These are phyloP conservation scores for Exutisphaerella laricina DNA, from an alignment of 2,329 filamentous ascomycete species.

Conservation along the genomic window DNA sequence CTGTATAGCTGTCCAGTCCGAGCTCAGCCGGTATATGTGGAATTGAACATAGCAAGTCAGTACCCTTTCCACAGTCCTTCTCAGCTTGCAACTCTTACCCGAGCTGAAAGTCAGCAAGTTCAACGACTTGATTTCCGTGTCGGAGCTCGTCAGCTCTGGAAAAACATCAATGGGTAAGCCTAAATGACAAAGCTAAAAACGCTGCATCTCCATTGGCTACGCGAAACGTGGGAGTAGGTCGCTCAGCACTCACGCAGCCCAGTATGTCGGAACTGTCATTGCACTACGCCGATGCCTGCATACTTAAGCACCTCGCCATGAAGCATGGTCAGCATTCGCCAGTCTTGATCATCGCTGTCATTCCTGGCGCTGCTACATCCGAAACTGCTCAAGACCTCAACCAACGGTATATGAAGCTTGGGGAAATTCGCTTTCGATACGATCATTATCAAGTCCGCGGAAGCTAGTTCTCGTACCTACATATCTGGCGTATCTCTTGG, in stretches of 20 bases:
- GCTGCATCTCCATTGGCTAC: constrained; percentile 7
- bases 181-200: background rate
- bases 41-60: constrained; percentile 53
- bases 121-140: constrained; percentile 12
- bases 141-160: constrained; percentile 17
- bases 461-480: constrained; percentile 19
- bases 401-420: background rate
- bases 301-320: constrained; percentile 1
- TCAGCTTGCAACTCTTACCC: constrained; percentile 48
- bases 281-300: constrained; percentile 8
- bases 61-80: constrained; percentile 50
- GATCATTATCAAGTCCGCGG: constrained; percentile 11
- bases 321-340: background rate
- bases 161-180: constrained; percentile 1
- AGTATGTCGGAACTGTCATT: constrained; percentile 18
- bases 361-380: constrained; percentile 5
- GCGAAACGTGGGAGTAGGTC: constrained; percentile 1
- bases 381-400: constrained; percentile 1
- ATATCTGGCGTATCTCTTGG: constrained; percentile 13
- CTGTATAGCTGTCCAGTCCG: constrained; percentile 23
- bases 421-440: background rate
- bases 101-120: constrained; percentile 23
- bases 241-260: constrained; percentile 7
- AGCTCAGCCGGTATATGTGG: constrained; percentile 32
- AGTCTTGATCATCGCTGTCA: constrained; percentile 12